phyloP scores from a whole-genome alignment of 305 asterid species.

The Fraxinus baroniana region DNA sequence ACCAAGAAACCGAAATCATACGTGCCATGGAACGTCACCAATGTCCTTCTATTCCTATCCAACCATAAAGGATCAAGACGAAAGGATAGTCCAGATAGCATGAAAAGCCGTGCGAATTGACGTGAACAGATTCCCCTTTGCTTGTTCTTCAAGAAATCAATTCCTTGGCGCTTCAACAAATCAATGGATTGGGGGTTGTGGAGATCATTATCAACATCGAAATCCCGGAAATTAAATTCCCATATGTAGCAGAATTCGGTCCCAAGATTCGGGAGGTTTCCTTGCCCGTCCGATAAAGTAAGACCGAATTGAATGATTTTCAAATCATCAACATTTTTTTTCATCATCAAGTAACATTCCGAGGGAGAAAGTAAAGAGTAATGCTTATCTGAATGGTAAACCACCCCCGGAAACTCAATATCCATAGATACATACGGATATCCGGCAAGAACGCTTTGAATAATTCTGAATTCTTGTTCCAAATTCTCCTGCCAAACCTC shows the following conservation, averaged over 20 bases:
- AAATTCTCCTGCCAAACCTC: not conserved
- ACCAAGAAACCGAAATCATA: conserved; percentile 22
- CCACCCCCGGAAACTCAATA: not conserved
- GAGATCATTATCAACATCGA: not conserved
- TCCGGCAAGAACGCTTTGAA: not conserved
- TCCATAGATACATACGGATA: not conserved
- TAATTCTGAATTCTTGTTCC: not conserved
- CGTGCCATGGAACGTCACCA: not conserved
- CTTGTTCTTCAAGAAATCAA: conserved; percentile 17
- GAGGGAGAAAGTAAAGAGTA: not conserved
- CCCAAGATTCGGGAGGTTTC: not conserved
- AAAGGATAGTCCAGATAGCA: not conserved
- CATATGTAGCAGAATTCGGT: not conserved
- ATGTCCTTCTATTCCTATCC: not conserved
- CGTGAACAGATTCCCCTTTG: not conserved
- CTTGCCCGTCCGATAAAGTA: not conserved
- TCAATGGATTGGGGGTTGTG: not conserved
- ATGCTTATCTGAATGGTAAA: not conserved
- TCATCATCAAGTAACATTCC: not conserved
- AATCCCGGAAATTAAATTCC: conserved; percentile 15
- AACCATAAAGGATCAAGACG: not conserved
- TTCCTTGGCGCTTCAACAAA: conserved; percentile 2
- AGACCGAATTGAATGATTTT: not conserved
- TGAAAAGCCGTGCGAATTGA: not conserved
- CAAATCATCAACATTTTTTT: not conserved